Evolutionary conservation across 176 grass and related monocot genomes (phyloP).

Genomic region (Avena insularis): DNA sequence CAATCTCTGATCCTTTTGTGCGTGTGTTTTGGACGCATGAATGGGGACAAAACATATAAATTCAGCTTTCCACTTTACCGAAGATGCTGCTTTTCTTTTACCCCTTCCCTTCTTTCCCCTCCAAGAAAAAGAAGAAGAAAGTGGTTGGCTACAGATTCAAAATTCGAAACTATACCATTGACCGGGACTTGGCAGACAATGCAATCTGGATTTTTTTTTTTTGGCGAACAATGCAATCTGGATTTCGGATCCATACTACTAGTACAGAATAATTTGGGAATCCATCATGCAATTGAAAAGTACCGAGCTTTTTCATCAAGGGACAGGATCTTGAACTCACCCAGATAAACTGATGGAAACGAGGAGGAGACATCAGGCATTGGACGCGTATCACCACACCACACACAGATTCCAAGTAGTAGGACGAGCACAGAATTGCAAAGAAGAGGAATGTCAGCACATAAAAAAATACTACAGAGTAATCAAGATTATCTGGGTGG

Average conservation of each 20-base stretch:
- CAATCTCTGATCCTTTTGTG: background rate
- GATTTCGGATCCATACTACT: background rate
- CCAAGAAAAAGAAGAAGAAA: background rate
- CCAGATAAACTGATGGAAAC: slow-evolving; percentile 76
- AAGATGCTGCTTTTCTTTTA: background rate
- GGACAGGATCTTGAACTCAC: slow-evolving; percentile 66
- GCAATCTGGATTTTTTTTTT: slow-evolving; percentile 31
- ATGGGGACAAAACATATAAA: slow-evolving; percentile 14
- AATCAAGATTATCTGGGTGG: background rate
- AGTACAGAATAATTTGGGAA: slow-evolving; percentile 12
- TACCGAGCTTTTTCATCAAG: slow-evolving; percentile 30
- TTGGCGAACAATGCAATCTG: slow-evolving; percentile 21
- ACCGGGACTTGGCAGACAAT: background rate
- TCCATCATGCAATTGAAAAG: slow-evolving; percentile 38
- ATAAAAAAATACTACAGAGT: background rate
- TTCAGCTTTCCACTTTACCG: slow-evolving; percentile 21
- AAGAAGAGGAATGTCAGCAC: slow-evolving; percentile 51
- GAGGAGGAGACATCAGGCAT: slow-evolving; percentile 43
- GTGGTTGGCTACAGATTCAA: background rate
- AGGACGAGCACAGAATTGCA: slow-evolving; percentile 2
- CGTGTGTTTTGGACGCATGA: background rate
- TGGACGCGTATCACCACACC: slow-evolving; percentile 37
- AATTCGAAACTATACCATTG: slow-evolving; percentile 14
- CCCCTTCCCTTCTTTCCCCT: background rate
- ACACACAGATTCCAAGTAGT: slow-evolving; percentile 44